Evolutionary conservation across 1,139 yeast genomes (phyloP).

Genomic region (Yamadazyma sp.): DNA sequence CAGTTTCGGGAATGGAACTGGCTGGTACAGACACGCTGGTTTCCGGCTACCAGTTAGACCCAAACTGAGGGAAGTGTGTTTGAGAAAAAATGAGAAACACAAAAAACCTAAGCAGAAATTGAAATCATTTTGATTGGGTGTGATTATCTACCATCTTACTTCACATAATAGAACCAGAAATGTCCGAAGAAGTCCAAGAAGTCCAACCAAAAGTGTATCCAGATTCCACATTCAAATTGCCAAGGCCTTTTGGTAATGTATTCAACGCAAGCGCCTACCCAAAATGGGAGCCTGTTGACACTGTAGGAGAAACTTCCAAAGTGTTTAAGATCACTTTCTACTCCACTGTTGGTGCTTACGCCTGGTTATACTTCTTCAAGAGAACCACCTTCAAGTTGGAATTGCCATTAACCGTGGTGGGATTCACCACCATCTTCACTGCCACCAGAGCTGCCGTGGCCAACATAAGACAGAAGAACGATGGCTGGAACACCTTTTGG

Average conservation of each 20-base stretch:
- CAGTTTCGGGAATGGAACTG: neutral
- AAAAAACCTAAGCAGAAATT: slow-evolving; percentile 4
- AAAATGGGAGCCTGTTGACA: slow-evolving; percentile 46
- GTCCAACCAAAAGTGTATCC: slow-evolving; percentile 21
- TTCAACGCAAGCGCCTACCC: slow-evolving; percentile 44
- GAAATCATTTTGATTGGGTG: slow-evolving; percentile 13
- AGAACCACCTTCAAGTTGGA: slow-evolving; percentile 47
- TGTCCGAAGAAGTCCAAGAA: slow-evolving; percentile 12
- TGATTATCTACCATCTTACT: neutral
- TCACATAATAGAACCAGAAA: slow-evolving; percentile 1
- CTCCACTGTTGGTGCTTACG: slow-evolving; percentile 49
- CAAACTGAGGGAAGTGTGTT: neutral
- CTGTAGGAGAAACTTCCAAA: slow-evolving; percentile 40
- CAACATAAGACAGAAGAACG: slow-evolving; percentile 49
- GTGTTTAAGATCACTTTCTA: slow-evolving; percentile 44
- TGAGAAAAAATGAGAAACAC: neutral
- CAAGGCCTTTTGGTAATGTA: slow-evolving; percentile 44
- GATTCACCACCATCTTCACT: slow-evolving; percentile 45
- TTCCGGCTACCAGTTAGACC: neutral
- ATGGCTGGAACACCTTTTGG: slow-evolving; percentile 51
- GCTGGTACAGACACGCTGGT: neutral
- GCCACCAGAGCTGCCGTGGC: slow-evolving; percentile 42
- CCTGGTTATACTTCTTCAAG: slow-evolving; percentile 50
- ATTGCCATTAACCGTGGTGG: slow-evolving; percentile 41
- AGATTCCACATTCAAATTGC: slow-evolving; percentile 42